phyloP scores from a whole-genome alignment of 2,329 filamentous ascomycete genomes.

The Aspergillus fumigatus region DNA sequence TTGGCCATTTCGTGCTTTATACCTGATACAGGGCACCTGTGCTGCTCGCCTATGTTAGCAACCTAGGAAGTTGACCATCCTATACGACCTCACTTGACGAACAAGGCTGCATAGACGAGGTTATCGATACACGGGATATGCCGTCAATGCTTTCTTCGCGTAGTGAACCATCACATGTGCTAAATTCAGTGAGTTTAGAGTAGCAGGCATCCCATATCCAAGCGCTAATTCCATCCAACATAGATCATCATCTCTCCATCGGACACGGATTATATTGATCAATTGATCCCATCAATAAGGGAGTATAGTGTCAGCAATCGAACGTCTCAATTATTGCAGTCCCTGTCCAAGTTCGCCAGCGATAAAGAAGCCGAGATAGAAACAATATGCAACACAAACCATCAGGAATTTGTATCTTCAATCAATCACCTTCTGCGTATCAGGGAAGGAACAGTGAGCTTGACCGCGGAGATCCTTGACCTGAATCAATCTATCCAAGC shows the following conservation, averaged over 20 bases:
- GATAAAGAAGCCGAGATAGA: constrained; percentile 91
- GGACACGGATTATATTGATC: constrained; percentile 90
- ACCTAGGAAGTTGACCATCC: neutral
- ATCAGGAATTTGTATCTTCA: constrained; percentile 91
- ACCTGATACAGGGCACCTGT: neutral
- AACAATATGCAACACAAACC: constrained; percentile 87
- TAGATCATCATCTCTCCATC: constrained; percentile 91
- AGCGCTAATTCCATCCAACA: constrained; percentile 6
- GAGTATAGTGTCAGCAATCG: constrained; percentile 76
- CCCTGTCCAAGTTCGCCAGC: constrained; percentile 74
- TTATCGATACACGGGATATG: constrained; percentile 19
- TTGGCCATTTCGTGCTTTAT: neutral
- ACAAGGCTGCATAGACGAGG: neutral
- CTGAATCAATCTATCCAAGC: constrained; percentile 92
- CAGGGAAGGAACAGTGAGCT: constrained; percentile 78
- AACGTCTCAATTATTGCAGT: constrained; percentile 68
- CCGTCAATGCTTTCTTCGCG: constrained; percentile 30
- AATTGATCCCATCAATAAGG: constrained; percentile 88
- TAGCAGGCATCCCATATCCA: neutral
- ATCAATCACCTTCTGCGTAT: constrained; percentile 92
- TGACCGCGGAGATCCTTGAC: constrained; percentile 87
- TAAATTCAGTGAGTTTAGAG: constrained; percentile 34
- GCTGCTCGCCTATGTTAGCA: too few relatives aligned
- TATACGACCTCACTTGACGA: neutral
- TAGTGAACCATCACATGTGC: constrained; percentile 34